phyloP scores from a whole-genome alignment of 768 basidiomycete genomes.

The Tulasnella sp. region DNA sequence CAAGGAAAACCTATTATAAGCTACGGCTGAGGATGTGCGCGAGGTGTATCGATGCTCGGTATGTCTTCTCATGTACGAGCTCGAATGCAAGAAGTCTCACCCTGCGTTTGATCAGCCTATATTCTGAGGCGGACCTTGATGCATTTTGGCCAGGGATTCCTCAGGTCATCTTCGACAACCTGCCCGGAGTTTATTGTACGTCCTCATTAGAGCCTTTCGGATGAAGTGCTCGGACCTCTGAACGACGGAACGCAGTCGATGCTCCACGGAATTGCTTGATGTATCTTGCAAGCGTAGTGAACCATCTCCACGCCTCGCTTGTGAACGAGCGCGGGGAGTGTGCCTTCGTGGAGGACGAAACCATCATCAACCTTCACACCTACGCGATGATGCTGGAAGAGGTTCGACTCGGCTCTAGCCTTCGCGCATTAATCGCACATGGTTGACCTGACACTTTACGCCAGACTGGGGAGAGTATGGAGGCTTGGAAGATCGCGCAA shows the following conservation, averaged over 20 bases:
- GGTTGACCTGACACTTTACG: neutral
- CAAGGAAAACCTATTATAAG: neutral
- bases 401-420: neutral
- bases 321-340: neutral
- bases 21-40: neutral
- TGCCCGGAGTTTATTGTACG: neutral
- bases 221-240: neutral
- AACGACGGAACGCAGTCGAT: neutral
- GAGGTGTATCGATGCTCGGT: neutral
- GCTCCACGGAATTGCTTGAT: neutral
- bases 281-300: neutral
- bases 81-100: neutral
- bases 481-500: neutral
- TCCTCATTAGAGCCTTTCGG: neutral
- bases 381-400: neutral
- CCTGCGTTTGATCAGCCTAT: neutral
- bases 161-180: neutral
- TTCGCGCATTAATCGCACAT: neutral
- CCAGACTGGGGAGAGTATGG: constrained; percentile 5
- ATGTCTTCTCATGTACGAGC: neutral
- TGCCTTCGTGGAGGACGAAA: neutral
- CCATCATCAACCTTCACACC: neutral
- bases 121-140: neutral
- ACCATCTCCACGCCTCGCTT: neutral
- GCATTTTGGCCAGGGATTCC: neutral